These are phyloP conservation scores for Poterioochromonas sp. DNA, from an alignment of 352 stramenopile species.

Conservation along the genomic window DNA sequence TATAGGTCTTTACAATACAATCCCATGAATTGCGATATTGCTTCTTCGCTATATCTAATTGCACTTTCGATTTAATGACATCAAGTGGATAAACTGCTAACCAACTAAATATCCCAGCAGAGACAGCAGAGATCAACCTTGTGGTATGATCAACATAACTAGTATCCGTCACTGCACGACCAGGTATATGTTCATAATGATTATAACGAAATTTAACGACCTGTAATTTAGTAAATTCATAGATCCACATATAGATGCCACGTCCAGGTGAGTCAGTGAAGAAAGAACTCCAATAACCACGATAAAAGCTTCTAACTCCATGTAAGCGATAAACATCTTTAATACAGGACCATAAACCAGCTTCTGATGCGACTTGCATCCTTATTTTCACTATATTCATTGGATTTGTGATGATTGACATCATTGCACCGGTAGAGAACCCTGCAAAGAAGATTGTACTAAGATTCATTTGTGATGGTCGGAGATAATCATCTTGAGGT, in stretches of 20 bases:
- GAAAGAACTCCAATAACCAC: neutral
- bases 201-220: neutral
- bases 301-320: neutral
- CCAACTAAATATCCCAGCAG: constrained; percentile 11
- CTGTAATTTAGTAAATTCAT: neutral
- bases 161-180: no score
- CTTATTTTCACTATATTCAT: constrained; percentile 7
- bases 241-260: constrained; percentile 9
- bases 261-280: neutral
- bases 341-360: neutral
- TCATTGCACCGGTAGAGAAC: neutral
- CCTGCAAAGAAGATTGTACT: neutral
- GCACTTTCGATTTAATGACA: neutral
- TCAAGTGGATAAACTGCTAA: constrained; percentile 21
- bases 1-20: neutral
- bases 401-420: neutral
- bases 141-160: neutral
- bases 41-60: neutral
- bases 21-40: neutral
- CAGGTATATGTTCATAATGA: neutral
- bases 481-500: neutral
- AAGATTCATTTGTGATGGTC: neutral
- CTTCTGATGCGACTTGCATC: neutral
- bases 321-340: neutral
- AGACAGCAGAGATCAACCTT: neutral